These are phyloP conservation scores for Dimocarpus longan DNA, from an alignment of 345 rosid genomes.

Conservation along the genomic window DNA sequence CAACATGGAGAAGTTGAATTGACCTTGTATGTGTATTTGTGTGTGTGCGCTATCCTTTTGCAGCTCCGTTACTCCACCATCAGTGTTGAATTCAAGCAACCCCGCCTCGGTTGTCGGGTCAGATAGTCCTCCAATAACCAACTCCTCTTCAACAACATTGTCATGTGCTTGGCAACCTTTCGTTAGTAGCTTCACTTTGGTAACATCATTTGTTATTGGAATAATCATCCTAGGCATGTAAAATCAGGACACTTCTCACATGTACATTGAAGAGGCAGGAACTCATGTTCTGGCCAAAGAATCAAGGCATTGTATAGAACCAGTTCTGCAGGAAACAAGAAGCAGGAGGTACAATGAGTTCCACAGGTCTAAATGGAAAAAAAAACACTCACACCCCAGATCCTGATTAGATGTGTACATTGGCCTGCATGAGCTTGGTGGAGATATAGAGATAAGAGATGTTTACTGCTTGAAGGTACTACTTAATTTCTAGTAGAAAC, in stretches of 20 bases:
- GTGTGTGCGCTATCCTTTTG: not conserved
- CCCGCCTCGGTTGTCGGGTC: conserved; percentile 47
- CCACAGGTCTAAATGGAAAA: not conserved
- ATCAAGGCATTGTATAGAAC: conserved; percentile 11
- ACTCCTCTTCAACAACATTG: conserved; percentile 34
- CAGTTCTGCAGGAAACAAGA: conserved; percentile 4
- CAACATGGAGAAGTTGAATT: not conserved
- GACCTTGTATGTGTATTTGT: not conserved
- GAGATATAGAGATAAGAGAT: conserved; percentile 33
- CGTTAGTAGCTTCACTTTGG: conserved; percentile 25
- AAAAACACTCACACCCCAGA: not conserved
- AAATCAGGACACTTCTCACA: conserved; percentile 12
- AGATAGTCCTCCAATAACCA: conserved; percentile 38
- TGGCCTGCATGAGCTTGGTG: conserved; percentile 16
- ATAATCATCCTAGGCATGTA: conserved; percentile 26
- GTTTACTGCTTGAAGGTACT: conserved; percentile 20
- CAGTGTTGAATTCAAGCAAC: conserved; percentile 47
- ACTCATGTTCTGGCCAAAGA: conserved; percentile 16
- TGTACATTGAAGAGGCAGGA: conserved; percentile 26
- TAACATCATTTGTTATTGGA: conserved; percentile 34
- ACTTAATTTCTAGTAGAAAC: conserved; percentile 16
- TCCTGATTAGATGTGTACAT: conserved; percentile 10
- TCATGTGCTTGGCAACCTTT: conserved; percentile 33
- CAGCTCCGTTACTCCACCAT: conserved; percentile 54
- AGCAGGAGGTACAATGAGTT: conserved; percentile 12